Evolutionary conservation across 2,329 filamentous ascomycete species (phyloP).

Genomic region (Paraphaeosphaeria minitans): DNA sequence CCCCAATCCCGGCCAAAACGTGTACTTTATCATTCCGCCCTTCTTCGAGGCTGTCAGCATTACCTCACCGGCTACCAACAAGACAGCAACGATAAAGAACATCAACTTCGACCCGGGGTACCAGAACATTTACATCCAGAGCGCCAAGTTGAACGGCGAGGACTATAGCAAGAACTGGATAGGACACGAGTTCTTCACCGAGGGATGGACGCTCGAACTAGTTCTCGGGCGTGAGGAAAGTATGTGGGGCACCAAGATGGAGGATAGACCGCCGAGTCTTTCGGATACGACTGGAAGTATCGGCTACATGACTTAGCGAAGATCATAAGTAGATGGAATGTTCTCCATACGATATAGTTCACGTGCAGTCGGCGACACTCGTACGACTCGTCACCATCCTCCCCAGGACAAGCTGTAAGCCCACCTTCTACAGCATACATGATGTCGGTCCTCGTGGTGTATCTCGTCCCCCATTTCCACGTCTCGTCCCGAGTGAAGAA

Average conservation of each 20-base stretch:
- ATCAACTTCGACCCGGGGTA: conserved; percentile 51
- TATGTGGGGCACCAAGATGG: conserved; percentile 49
- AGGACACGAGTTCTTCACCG: conserved; percentile 51
- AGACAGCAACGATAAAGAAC: conserved; percentile 48
- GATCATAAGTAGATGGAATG: background rate
- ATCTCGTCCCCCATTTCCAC: conserved; percentile 59
- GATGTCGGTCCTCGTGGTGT: conserved; percentile 61
- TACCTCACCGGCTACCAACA: conserved; percentile 47
- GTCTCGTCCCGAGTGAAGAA: conserved; percentile 62
- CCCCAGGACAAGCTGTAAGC: background rate
- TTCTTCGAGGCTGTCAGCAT: conserved; percentile 52
- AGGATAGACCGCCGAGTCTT: conserved; percentile 41
- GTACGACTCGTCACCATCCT: background rate
- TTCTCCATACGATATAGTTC: background rate
- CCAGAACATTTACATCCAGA: conserved; percentile 52
- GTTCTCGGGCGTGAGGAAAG: conserved; percentile 50
- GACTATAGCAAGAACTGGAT: conserved; percentile 54
- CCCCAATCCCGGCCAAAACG: conserved; percentile 54
- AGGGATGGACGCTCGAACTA: conserved; percentile 52
- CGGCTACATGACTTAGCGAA: background rate
- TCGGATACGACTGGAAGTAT: conserved; percentile 4
- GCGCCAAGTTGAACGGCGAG: conserved; percentile 49
- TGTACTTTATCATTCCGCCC: conserved; percentile 55
- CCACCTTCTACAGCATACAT: conserved; percentile 53
- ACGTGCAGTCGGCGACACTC: background rate